Percentiles rank a stretch among this genome's conserved stretches.
Evolutionary conservation across 306 rosid genomes (phyloP).

Genomic region (Astragalus glycyphyllos): DNA sequence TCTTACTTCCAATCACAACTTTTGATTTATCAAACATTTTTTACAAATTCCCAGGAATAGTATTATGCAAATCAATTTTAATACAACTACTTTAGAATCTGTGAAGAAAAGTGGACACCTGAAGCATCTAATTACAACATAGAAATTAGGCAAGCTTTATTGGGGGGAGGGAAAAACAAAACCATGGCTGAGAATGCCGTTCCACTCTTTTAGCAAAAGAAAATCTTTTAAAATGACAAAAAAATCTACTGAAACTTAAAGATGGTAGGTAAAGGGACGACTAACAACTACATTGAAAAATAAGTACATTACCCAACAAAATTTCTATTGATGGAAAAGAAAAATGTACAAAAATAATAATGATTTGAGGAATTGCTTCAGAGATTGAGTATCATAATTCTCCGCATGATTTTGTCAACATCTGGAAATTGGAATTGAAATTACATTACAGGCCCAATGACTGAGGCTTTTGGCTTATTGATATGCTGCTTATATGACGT

Average conservation of each 20-base stretch:
- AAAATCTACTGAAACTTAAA: background rate
- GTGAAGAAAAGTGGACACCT: background rate
- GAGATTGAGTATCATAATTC: background rate
- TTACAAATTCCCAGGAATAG: background rate
- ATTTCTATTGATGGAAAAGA: background rate
- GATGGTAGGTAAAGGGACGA: background rate
- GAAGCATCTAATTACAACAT: background rate
- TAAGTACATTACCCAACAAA: background rate
- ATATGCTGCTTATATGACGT: background rate
- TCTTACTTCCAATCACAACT: background rate
- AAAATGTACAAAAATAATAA: slow-evolving; percentile 17
- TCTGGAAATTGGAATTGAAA: background rate
- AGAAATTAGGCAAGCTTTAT: background rate
- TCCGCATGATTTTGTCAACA: background rate
- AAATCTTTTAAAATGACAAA: background rate
- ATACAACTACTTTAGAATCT: background rate
- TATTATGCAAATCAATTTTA: background rate
- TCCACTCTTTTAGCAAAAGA: background rate
- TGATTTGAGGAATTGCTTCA: background rate
- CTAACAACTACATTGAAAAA: background rate
- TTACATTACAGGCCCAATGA: background rate
- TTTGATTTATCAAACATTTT: background rate
- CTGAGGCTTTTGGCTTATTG: background rate
- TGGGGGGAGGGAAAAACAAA: background rate
- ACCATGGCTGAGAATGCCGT: background rate